Evolutionary conservation across 2,329 filamentous ascomycete species (phyloP), one percentile per base, ranked within the genome.

Genomic region (Fusarium siculi): DNA sequence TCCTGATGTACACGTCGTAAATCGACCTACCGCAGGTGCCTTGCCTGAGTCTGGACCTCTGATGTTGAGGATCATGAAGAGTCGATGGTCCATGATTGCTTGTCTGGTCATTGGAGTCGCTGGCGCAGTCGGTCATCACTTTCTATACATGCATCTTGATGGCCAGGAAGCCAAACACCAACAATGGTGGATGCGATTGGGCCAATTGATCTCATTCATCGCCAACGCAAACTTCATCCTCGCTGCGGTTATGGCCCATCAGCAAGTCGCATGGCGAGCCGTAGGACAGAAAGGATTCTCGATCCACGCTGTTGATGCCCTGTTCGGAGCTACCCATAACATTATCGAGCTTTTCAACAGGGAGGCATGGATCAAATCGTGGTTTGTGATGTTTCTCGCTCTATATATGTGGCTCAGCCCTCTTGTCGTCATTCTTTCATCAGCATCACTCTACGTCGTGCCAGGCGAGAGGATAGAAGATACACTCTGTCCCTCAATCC

Each of bases 311-410:
- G 68, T 76, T 6, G 74, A 77, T 40, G 64, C 75, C 0, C 39
- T 76, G 0, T 77, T 76, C 12, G 75, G 73, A 0, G 53, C 74
- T 7, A 59, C 66, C 1, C 63, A 76, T 10, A 64, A 74, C 2
- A 53, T 67, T 1, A 32, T 52, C 1, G 73, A 76, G 34, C 47
- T 76, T 2, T 73, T 76, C 21, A 76, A 66, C 7, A 56, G 42
- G 4, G 74, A 76, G 7, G 74, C 73, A 4, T 76, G 73, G 73
- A 62, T 47, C 1, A 76, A 74, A 25, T 73, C 74, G 6, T 74
- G 65, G 68, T 52, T 76, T 8, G 68, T 74, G 3, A 77, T 76
- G 73, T 67, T 71, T 40, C 69, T 76, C 4, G 73, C 74, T 25
- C 25, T 77, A 0, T 76, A 73, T 9, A 59, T 76, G 57, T 77